Evolutionary conservation across 2,329 filamentous ascomycete genomes (phyloP), one percentile per base, ranked within the genome.

Genomic region (Stylonectria norvegica): DNA sequence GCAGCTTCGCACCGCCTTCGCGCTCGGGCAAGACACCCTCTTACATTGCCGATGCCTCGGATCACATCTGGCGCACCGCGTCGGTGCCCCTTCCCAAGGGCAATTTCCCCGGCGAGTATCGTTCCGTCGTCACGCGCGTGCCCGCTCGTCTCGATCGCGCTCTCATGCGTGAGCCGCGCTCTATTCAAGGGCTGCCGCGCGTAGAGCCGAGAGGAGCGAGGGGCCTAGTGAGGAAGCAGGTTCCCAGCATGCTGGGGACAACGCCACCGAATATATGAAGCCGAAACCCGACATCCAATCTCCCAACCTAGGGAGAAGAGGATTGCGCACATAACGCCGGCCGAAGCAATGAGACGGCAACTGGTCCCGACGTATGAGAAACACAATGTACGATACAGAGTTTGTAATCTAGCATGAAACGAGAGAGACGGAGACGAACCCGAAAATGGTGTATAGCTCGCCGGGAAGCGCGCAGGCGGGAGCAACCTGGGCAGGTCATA

Each of bases 111-210:
- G 78, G 78, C 42, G 78, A 83, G 50, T 85, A 85, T 64, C 72
- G 75, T 43, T 65, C 72, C 20, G 71, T 81, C 11, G 70, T 80
- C 38, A 80, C 79, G 10, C 69, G 81, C 51, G 81, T 87, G 25
- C 93, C 93, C 5, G 81, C 87, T 6, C 90, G 87, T 58, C 75
- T 98, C 8, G 93, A 98, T 56, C 78, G 84, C 4, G 78, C 81
- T 11, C 71, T 96, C 33, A 95, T 97, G 89, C 88, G 89, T 62
- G 90, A 96, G 65, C 90, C 90, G 20, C 79, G 90, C 42, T 82
- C 87, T 47, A 91, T 95, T 27, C 89, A 95, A 62, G 90, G 90
- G 23, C 82, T 89, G n/a, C 89, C 89, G 17, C 69, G 78, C 22
- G 72, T 75, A 14, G 75, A 78, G 43, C 70, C 72, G 40, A 69